phyloP scores from a whole-genome alignment of 2,329 filamentous ascomycete genomes.

The Beauveria varroae region DNA sequence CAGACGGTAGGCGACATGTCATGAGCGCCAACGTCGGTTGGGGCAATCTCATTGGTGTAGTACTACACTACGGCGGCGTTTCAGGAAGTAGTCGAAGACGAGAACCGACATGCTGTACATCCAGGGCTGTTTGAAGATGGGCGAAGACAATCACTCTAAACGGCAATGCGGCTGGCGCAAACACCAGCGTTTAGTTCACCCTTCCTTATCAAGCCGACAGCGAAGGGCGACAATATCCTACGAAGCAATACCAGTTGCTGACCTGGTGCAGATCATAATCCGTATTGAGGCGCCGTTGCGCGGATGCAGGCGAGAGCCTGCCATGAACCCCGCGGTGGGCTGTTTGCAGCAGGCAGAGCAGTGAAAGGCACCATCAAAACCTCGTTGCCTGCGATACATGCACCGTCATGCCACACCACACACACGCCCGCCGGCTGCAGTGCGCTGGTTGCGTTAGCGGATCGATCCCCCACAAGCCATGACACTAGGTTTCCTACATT shows the following conservation, averaged over 20 bases:
- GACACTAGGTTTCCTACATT: neutral
- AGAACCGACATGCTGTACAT: too few species aligned
- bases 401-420: neutral
- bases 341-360: neutral
- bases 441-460: constrained; percentile 3
- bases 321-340: neutral
- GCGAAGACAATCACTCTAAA: too few species aligned
- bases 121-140: too few species aligned
- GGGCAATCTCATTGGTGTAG: too few species aligned
- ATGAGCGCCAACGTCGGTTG: too few species aligned
- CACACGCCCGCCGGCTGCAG: neutral
- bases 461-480: constrained; percentile 1
- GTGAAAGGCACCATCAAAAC: neutral
- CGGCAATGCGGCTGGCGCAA: too few species aligned
- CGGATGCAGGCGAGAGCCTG: neutral
- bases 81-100: too few species aligned
- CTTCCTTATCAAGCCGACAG: too few species aligned
- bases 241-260: neutral
- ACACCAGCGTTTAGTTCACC: too few species aligned
- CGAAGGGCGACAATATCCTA: too few species aligned
- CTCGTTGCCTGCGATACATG: neutral
- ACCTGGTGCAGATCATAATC: neutral
- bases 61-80: too few species aligned
- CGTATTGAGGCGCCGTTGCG: neutral
- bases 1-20: neutral